Evolutionary conservation across 805 yeast species (phyloP).

Genomic region (Wickerhamomyces kurtzmanii): DNA sequence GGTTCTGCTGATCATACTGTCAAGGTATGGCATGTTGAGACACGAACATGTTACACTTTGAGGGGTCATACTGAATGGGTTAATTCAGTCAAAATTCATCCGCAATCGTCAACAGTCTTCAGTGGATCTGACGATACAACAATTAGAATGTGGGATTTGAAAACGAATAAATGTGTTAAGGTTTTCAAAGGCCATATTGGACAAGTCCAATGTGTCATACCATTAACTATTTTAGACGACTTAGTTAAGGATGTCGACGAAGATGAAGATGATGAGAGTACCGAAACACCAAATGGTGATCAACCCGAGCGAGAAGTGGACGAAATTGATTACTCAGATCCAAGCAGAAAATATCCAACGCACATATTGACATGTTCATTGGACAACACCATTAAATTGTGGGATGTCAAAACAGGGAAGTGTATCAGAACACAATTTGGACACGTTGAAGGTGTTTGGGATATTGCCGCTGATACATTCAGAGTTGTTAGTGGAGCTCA

Average conservation of each 20-base stretch:
- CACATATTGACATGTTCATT: conserved; percentile 81
- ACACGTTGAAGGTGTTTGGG: conserved; percentile 98
- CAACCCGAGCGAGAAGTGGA: conserved; percentile 16
- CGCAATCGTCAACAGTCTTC: conserved; percentile 67
- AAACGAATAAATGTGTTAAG: conserved; percentile 66
- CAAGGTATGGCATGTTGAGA: conserved; percentile 94
- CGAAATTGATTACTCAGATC: conserved; percentile 15
- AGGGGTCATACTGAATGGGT: conserved; percentile 94
- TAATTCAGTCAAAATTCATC: conserved; percentile 79
- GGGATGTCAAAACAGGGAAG: conserved; percentile 83
- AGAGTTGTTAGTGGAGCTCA: conserved; percentile 93
- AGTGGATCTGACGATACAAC: conserved; percentile 91
- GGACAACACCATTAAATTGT: conserved; percentile 86
- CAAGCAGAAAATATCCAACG: conserved; percentile 48
- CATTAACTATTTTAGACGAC: conserved; percentile 63
- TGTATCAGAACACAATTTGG: conserved; percentile 95
- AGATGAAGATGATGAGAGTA: conserved; percentile 10
- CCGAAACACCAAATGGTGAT: conserved; percentile 8
- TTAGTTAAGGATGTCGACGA: conserved; percentile 28
- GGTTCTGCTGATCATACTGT: conserved; percentile 91
- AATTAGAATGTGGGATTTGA: conserved; percentile 89
- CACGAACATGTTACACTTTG: conserved; percentile 83
- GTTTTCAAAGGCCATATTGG: conserved; percentile 87
- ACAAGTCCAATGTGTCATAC: conserved; percentile 88
- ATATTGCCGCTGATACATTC: conserved; percentile 91